Base-by-base conservation (phyloP, 2,329 filamentous ascomycete genomes). In the Hypoxylon rubiginosum region DNA sequence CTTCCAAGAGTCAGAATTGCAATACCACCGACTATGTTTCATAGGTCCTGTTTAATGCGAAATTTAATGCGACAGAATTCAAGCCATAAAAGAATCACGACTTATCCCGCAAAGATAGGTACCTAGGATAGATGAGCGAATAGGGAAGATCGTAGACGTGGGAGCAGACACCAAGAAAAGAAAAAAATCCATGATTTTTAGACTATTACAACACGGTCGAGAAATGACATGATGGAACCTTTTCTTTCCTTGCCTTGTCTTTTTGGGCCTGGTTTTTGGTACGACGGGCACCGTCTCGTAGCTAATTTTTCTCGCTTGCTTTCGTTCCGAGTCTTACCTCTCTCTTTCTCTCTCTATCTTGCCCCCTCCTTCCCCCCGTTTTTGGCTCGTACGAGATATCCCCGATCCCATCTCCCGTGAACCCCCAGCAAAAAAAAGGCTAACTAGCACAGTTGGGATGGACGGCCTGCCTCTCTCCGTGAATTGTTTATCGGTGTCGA, bases 201-300 rank as follows among this genome's bases (percentile, higher is more conserved):
- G 62, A 72, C 70, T 74, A 75, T 71, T 74, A 74, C 64, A 76
- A 75, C 69, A 73, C 61, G 57, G 66, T 66, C 61, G 60, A 72
- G 67, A 71, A 70, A 68, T 70, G 69, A 70, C 68, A 72, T 72
- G 69, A 69, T 54, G 57, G 51, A 53, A 55, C 46, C 24, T 28
- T 30, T 49, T 9, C 55, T 51, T 59, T 48, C 61, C 54, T 64
- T 58, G 58, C 49, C 49, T 39, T 51, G 19, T 36, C 34, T 63
- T 32, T 19, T 54, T 26, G n/a, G n/a, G 30, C 50, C 24, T 21
- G 10, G 32, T 17, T 19, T 43, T 13, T 28, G 24, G 46, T 51
- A 43, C 32, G 19, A n/a, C n/a, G 30, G 30, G 17, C 21, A 11
- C 19, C 36, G n/a, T n/a, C n/a, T n/a, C 34, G 21, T 53, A 32